A percentile compares a stretch with the other conserved stretches of the same genome.
phyloP scores from a whole-genome alignment of 2,329 filamentous ascomycete species.

The Blastomyces emzantsi region DNA sequence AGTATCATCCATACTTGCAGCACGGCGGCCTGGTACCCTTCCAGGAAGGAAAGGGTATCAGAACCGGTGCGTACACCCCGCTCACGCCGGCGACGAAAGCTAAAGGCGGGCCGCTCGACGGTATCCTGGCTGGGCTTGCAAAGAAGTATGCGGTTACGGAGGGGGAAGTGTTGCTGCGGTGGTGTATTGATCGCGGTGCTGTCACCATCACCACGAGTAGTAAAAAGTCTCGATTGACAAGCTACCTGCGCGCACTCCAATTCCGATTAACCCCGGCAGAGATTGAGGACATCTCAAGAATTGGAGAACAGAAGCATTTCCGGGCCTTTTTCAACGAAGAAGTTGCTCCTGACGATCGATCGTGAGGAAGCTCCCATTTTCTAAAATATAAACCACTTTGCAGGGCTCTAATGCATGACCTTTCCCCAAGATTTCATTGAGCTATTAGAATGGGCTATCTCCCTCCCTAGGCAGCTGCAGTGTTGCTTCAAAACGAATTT shows the following conservation, averaged over 20 bases:
- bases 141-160: conserved; percentile 53
- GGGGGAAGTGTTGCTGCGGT: conserved; percentile 50
- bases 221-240: conserved; percentile 51
- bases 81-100: conserved; percentile 46
- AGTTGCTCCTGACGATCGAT: conserved; percentile 38
- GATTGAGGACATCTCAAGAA: conserved; percentile 44
- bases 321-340: conserved; percentile 46
- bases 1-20: conserved; percentile 42
- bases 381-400: not conserved
- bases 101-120: conserved; percentile 47
- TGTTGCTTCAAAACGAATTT: too few relatives aligned
- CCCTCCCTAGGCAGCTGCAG: too few relatives aligned
- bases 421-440: not conserved
- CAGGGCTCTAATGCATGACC: not conserved
- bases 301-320: conserved; percentile 44
- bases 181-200: conserved; percentile 53
- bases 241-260: conserved; percentile 47
- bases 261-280: conserved; percentile 53
- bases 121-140: conserved; percentile 42
- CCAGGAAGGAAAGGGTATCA: conserved; percentile 36
- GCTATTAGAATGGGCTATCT: too few relatives aligned
- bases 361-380: conserved; percentile 11
- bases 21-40: conserved; percentile 35
- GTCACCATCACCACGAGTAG: conserved; percentile 52
- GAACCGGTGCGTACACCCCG: conserved; percentile 34